Conservation (phyloP, 306 rosid genomes). For the Sophora flavescens region DNA sequence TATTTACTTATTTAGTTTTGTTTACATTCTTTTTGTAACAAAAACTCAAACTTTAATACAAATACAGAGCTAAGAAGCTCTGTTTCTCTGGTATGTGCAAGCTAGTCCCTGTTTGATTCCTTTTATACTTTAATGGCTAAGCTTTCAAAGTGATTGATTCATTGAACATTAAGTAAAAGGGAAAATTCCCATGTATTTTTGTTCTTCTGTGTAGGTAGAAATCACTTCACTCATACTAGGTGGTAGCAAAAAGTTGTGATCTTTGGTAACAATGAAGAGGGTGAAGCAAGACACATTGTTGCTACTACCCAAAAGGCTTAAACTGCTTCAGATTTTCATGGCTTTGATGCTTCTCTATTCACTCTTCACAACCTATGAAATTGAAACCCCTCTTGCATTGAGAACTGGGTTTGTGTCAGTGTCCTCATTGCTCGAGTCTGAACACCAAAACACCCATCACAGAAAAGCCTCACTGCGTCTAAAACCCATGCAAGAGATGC, state of each 20-base stretch:
- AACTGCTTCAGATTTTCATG: conserved; percentile 63
- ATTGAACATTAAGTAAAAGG: conserved; percentile 17
- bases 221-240: conserved; percentile 20
- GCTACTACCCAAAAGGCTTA: conserved; percentile 51
- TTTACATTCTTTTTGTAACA: neutral
- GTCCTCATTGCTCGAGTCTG: conserved; percentile 45
- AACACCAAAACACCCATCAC: conserved; percentile 43
- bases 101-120: conserved; percentile 13
- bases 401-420: conserved; percentile 51
- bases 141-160: conserved; percentile 11
- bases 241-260: conserved; percentile 12
- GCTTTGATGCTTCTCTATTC: conserved; percentile 56
- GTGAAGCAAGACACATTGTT: conserved; percentile 55
- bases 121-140: conserved; percentile 35
- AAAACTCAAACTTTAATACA: neutral
- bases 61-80: neutral
- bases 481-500: conserved; percentile 54
- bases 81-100: neutral
- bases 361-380: conserved; percentile 65
- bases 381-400: conserved; percentile 65
- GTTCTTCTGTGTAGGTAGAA: neutral
- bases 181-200: neutral
- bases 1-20: no score
- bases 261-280: conserved; percentile 60
- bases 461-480: conserved; percentile 47